These are phyloP conservation scores for Alopecurus myosuroides DNA, from an alignment of 176 grass and related monocot species.

Conservation along the genomic window DNA sequence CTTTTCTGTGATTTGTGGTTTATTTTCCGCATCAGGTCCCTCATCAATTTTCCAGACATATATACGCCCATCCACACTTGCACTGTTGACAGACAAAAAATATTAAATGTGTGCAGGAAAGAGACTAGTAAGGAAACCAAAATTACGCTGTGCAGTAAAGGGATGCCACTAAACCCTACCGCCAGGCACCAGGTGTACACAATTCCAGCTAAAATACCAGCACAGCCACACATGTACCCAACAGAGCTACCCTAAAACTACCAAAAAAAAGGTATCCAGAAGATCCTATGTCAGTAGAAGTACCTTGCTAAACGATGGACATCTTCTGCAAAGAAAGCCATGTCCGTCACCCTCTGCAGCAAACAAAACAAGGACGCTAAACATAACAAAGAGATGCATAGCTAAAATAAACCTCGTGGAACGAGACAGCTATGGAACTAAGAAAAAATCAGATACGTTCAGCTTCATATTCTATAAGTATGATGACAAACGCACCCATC, in stretches of 20 bases:
- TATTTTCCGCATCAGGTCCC: slow-evolving; percentile 80
- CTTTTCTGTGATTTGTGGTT: slow-evolving; percentile 83
- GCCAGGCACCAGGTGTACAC: neutral
- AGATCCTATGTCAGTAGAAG: slow-evolving; percentile 13
- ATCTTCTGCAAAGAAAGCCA: slow-evolving; percentile 98
- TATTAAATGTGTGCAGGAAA: neutral
- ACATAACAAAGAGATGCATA: slow-evolving; percentile 18
- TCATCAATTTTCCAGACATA: slow-evolving; percentile 97
- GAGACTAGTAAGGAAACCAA: neutral
- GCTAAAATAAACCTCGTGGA: neutral
- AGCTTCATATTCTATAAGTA: neutral
- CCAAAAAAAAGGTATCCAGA: neutral
- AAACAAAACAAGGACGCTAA: slow-evolving; percentile 42
- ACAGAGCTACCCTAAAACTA: slow-evolving; percentile 3
- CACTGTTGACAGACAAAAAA: slow-evolving; percentile 42
- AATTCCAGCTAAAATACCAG: neutral
- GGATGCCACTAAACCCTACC: neutral
- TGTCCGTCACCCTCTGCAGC: slow-evolving; percentile 91
- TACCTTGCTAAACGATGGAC: slow-evolving; percentile 96
- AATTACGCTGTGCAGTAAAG: slow-evolving; percentile 10
- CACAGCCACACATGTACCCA: neutral
- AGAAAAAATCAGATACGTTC: neutral
- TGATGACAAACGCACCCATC: neutral
- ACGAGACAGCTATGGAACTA: neutral
- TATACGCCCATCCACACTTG: slow-evolving; percentile 86